A percentile compares a stretch with the other conserved stretches of the same genome.
These are phyloP conservation scores for Beauveria caledonica DNA, from an alignment of 2,329 filamentous ascomycete species.

Conservation along the genomic window DNA sequence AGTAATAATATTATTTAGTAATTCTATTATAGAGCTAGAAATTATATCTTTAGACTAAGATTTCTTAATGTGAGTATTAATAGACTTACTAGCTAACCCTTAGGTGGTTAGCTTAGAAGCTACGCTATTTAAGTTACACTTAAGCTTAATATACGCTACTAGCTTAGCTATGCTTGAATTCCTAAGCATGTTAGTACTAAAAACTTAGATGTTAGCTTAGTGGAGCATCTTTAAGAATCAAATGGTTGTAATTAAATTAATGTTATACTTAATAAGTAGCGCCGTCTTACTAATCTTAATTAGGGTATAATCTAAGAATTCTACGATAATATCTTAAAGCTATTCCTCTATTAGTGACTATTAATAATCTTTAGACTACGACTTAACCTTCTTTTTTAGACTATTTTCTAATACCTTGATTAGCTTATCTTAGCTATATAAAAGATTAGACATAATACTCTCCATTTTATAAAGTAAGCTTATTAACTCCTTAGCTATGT, in stretches of 20 bases:
- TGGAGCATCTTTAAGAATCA: conserved; percentile 24
- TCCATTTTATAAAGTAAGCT: not conserved
- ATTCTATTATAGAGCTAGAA: not conserved
- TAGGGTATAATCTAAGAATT: not conserved
- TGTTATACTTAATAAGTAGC: conserved; percentile 24
- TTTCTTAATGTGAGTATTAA: conserved; percentile 2
- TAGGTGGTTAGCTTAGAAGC: not conserved
- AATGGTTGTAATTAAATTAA: conserved; percentile 26
- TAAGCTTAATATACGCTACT: not conserved
- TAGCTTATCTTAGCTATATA: not conserved
- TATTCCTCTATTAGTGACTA: not conserved
- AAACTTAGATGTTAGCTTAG: conserved; percentile 19
- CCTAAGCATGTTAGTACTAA: conserved; percentile 27
- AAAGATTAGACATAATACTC: not conserved
- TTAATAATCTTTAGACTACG: not conserved
- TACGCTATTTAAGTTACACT: not conserved
- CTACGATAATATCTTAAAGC: not conserved
- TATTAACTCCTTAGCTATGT: not conserved
- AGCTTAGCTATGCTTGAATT: conserved; percentile 23
- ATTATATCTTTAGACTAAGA: not conserved
- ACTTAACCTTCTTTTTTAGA: not conserved
- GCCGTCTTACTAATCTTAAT: conserved; percentile 21
- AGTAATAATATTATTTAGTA: conserved; percentile 13
- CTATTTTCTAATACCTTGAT: not conserved
- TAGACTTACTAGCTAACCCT: not conserved